These are phyloP conservation scores for Ganoderma boninense DNA, from an alignment of 1,284 basidiomycete species.

Conservation along the genomic window DNA sequence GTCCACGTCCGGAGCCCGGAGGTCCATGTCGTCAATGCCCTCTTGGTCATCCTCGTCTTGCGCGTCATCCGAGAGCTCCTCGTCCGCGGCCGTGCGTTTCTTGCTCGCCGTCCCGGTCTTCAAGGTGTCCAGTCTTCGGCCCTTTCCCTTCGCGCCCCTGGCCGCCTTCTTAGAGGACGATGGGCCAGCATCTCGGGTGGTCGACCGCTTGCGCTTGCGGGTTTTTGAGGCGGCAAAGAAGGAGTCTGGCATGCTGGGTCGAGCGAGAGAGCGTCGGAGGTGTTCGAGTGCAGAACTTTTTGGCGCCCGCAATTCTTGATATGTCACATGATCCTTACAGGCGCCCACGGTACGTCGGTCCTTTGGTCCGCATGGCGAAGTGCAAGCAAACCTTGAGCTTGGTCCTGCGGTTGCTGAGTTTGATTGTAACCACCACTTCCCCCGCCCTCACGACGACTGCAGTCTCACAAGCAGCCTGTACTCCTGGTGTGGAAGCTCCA, in stretches of 20 bases:
- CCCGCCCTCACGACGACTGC: background rate
- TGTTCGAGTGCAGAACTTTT: slow-evolving; percentile 21
- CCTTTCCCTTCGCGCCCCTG: slow-evolving; percentile 26
- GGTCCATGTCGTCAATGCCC: slow-evolving; percentile 81
- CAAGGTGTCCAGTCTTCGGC: slow-evolving; percentile 25
- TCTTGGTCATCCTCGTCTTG: slow-evolving; percentile 58
- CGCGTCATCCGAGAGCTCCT: slow-evolving; percentile 77
- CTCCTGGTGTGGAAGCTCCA: background rate
- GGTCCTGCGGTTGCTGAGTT: background rate
- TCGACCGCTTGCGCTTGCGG: slow-evolving; percentile 49
- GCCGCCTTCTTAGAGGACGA: slow-evolving; percentile 40
- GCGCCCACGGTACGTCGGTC: background rate
- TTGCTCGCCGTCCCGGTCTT: slow-evolving; percentile 26
- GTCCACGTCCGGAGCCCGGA: slow-evolving; percentile 67
- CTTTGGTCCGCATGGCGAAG: background rate
- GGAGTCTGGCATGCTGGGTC: slow-evolving; percentile 72
- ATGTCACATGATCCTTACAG: background rate
- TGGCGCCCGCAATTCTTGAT: slow-evolving; percentile 6
- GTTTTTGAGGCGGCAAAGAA: slow-evolving; percentile 64
- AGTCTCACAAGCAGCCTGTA: background rate
- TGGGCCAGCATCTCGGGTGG: slow-evolving; percentile 41
- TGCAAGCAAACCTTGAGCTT: background rate
- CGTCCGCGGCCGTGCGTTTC: slow-evolving; percentile 58
- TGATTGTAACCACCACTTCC: background rate
- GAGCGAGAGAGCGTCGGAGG: slow-evolving; percentile 1